A percentile compares a stretch with the other conserved stretches of the same genome.
phyloP scores from a whole-genome alignment of 2,329 filamentous ascomycete species.

The Trichophyton schoenleinii region DNA sequence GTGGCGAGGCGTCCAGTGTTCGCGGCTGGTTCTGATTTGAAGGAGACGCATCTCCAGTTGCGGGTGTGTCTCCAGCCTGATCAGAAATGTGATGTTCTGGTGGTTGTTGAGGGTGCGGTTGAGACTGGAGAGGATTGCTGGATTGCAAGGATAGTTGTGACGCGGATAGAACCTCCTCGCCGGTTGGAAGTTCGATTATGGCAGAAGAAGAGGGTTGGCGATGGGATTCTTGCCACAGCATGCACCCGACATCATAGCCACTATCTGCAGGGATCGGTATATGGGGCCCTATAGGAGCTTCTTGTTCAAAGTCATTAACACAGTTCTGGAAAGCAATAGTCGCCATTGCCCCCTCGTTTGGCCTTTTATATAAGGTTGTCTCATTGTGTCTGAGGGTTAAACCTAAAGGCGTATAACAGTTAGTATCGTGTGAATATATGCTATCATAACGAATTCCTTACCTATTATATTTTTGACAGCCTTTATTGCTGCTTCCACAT shows the following conservation, averaged over 20 bases:
- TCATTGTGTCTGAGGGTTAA: background rate
- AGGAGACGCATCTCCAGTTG: background rate
- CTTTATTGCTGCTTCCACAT: background rate
- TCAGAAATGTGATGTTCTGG: background rate
- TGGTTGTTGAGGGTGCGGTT: background rate
- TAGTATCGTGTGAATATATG: background rate
- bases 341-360: background rate
- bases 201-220: slow-evolving; percentile 2
- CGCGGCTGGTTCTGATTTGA: background rate
- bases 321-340: background rate
- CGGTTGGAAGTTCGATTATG: slow-evolving; percentile 3
- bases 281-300: background rate
- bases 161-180: slow-evolving; percentile 3
- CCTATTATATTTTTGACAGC: background rate
- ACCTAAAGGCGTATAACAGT: background rate
- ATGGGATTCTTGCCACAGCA: background rate
- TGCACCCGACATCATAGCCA: background rate
- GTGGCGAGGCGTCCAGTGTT: too few species aligned
- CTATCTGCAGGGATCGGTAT: background rate
- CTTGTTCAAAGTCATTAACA: background rate
- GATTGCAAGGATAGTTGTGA: background rate
- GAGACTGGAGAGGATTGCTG: background rate
- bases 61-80: background rate
- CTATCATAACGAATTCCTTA: background rate
- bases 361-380: too few species aligned